phyloP scores from a whole-genome alignment of 2,329 filamentous ascomycete genomes.

The Sarocladium oryzae region DNA sequence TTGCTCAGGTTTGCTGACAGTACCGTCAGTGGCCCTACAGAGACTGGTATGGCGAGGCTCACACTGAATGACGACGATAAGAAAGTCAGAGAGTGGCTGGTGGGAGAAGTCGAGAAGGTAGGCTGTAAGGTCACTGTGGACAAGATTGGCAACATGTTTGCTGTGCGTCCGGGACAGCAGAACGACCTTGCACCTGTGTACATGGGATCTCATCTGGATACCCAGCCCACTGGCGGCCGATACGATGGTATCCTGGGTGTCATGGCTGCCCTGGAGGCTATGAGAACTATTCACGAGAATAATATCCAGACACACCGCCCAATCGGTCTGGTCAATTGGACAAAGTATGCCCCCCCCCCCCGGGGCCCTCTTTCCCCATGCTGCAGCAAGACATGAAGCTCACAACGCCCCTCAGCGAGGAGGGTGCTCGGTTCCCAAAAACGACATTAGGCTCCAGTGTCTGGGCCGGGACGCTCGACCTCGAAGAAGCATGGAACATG shows the following conservation, averaged over 20 bases:
- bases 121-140: conserved; percentile 65
- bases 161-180: conserved; percentile 54
- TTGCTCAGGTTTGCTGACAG: no score
- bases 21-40: conserved; percentile 28
- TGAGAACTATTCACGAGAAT: conserved; percentile 61
- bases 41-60: conserved; percentile 73
- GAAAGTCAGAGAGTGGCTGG: conserved; percentile 69
- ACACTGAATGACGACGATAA: conserved; percentile 67
- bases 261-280: conserved; percentile 64
- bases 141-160: conserved; percentile 76
- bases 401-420: conserved; percentile 47
- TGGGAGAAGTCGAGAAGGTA: conserved; percentile 51
- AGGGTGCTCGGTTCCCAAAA: conserved; percentile 72
- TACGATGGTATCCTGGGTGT: conserved; percentile 77
- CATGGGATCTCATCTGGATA: conserved; percentile 64
- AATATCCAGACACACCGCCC: conserved; percentile 62
- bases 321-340: conserved; percentile 73
- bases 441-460: conserved; percentile 71
- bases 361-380: no score
- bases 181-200: conserved; percentile 53
- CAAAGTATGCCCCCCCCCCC: conserved; percentile 41
- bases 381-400: no score
- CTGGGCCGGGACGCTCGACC: conserved; percentile 62
- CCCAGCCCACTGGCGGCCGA: conserved; percentile 56
- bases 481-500: conserved; percentile 56